Base-by-base conservation (phyloP, 2,329 filamentous ascomycete species). In the Decorospora gaudefroyi region DNA sequence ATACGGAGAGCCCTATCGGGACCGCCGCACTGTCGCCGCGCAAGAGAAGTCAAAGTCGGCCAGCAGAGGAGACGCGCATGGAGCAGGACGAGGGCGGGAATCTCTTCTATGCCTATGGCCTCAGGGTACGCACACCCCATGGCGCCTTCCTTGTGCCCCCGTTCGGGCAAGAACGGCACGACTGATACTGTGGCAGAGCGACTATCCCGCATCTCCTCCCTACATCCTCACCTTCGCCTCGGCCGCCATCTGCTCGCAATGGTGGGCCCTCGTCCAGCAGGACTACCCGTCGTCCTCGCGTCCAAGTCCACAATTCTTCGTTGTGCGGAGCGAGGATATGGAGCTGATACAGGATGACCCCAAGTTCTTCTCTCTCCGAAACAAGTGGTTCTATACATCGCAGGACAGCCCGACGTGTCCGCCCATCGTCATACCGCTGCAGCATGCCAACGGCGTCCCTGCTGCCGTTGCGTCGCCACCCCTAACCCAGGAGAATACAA, bases 41-140 rank as follows among this genome's bases (percentile, higher is more conserved):
- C 25, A 47, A 46, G 27, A 42, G 54, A n/a, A 55, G 53, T 28
- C 18, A 42, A 12, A 44, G 48, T 28, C 42, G 29, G 7, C 42
- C 34, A n/a, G 37, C 26, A 21, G 46, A 39, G 32, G 49, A 42
- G 22, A 29, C 18, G n/a, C 19, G 5, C 4, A 39, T 34, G 34
- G 43, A 51, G n/a, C 32, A 53, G 16, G 43, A 42, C 6, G 55
- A 41, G 11, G 52, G 47, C 15, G 54, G 37, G 8, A 57, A 48
- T 29, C 42, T 69, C 33, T 69, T 69, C 49, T 68, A 69, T 44
- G 67, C 65, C 12, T 69, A 69, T 47, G 65, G 62, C 36, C 51
- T 65, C 43, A 66, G 62, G 56, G 67, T 69, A 55, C 34, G 52
- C 21, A 12, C 18, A 8, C 7, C 31, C 6, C 13, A 19, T 12